Evolutionary conservation across 495 filamentous ascomycete genomes (phyloP).

Genomic region (Aspergillus saccharolyticus): DNA sequence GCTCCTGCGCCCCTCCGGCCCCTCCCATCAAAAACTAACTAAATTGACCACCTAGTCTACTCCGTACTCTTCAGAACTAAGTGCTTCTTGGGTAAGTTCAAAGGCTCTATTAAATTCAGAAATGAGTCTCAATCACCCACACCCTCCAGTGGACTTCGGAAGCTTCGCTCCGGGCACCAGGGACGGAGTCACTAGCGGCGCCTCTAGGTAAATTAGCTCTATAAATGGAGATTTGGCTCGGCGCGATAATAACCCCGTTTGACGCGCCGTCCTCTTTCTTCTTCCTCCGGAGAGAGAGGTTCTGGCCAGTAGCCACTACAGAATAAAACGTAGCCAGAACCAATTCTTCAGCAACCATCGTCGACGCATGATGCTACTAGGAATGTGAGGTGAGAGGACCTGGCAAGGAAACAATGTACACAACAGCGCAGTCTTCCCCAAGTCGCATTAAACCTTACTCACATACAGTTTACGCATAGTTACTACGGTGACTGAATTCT

Average conservation of each 20-base stretch:
- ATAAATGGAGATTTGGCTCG: constrained; percentile 1
- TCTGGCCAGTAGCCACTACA: background rate
- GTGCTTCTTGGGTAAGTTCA: background rate
- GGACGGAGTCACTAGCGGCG: constrained; percentile 13
- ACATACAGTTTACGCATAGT: background rate
- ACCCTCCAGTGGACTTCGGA: constrained; percentile 1
- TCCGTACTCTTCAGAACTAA: background rate
- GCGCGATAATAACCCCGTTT: background rate
- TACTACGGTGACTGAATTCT: constrained; percentile 1
- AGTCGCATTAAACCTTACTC: background rate
- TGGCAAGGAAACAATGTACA: background rate
- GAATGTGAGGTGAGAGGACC: background rate
- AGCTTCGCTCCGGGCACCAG: constrained; percentile 8
- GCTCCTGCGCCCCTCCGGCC: background rate
- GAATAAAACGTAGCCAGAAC: background rate
- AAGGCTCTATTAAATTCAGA: background rate
- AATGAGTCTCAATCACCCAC: too few relatives aligned
- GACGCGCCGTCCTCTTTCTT: constrained; percentile 5
- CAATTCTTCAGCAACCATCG: background rate
- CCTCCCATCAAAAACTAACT: background rate
- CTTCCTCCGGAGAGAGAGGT: constrained; percentile 7
- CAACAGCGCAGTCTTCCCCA: background rate
- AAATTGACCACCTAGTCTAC: background rate
- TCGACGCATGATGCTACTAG: background rate
- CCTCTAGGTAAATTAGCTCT: constrained; percentile 4